A percentile compares a stretch with the other conserved stretches of the same genome.
Evolutionary conservation across 495 filamentous ascomycete species (phyloP).

Genomic region (Hypoxylon subgilvum): DNA sequence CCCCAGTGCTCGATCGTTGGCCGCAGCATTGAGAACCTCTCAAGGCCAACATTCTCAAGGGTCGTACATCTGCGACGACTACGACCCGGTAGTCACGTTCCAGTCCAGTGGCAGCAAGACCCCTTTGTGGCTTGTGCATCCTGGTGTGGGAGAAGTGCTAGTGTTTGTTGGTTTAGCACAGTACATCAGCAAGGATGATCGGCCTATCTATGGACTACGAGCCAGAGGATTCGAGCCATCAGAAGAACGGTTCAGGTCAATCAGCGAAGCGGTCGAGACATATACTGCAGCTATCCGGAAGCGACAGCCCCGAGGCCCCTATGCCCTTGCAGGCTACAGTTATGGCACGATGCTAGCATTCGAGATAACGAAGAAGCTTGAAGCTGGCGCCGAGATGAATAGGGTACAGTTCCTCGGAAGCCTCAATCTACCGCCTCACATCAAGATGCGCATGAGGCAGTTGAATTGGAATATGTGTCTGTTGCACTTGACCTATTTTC

Average conservation of each 20-base stretch:
- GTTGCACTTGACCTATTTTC: conserved; percentile 56
- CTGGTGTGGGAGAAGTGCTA: conserved; percentile 61
- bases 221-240: conserved; percentile 56
- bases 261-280: conserved; percentile 45
- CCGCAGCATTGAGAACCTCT: conserved; percentile 15
- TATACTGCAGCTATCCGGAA: conserved; percentile 55
- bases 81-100: conserved; percentile 55
- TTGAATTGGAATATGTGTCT: conserved; percentile 54
- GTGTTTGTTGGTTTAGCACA: conserved; percentile 59
- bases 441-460: conserved; percentile 57
- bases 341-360: conserved; percentile 62
- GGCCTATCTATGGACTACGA: conserved; percentile 60
- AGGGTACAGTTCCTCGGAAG: conserved; percentile 46
- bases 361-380: conserved; percentile 57
- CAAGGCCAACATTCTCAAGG: background rate
- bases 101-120: conserved; percentile 49
- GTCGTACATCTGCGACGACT: conserved; percentile 24
- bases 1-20: conserved; percentile 46
- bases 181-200: conserved; percentile 46
- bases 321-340: conserved; percentile 62
- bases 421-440: conserved; percentile 59
- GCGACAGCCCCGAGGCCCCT: conserved; percentile 60
- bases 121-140: conserved; percentile 63
- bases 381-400: conserved; percentile 42
- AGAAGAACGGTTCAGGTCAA: conserved; percentile 40